phyloP scores from a whole-genome alignment of 2,329 filamentous ascomycete genomes.

The Cladosporium sp. region DNA sequence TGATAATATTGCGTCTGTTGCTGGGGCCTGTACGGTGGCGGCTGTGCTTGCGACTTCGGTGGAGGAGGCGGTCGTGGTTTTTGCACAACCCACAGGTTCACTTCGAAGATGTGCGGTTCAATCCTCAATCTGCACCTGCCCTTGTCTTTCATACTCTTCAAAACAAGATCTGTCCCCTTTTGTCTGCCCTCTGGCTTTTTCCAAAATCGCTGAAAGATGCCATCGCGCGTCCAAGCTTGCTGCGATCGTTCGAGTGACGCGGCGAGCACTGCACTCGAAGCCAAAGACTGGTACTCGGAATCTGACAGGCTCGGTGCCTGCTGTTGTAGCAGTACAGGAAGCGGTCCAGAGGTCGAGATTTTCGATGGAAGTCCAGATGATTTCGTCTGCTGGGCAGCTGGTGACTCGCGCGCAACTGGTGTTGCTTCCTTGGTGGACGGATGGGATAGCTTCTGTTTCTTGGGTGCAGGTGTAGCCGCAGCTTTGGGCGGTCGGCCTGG shows the following conservation, averaged over 20 bases:
- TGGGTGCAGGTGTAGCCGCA: slow-evolving; percentile 17
- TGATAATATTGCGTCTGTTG: slow-evolving; percentile 19
- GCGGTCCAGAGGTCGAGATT: slow-evolving; percentile 60
- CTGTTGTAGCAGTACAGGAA: slow-evolving; percentile 63
- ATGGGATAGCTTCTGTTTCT: slow-evolving; percentile 24
- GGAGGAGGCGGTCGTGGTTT: slow-evolving; percentile 52
- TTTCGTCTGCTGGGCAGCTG: slow-evolving; percentile 23
- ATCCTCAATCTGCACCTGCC: slow-evolving; percentile 71
- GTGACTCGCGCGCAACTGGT: slow-evolving; percentile 10
- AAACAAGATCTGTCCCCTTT: slow-evolving; percentile 28
- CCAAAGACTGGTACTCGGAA: slow-evolving; percentile 68
- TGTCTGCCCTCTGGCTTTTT: slow-evolving; percentile 67
- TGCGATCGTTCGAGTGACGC: slow-evolving; percentile 72
- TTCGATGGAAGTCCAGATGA: slow-evolving; percentile 53
- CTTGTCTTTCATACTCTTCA: slow-evolving; percentile 47
- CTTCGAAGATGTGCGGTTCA: slow-evolving; percentile 76
- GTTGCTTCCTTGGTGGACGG: slow-evolving; percentile 13
- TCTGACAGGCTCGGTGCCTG: slow-evolving; percentile 61
- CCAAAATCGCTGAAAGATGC: slow-evolving; percentile 73
- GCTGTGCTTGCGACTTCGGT: slow-evolving; percentile 14
- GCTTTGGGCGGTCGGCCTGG: slow-evolving; percentile 21
- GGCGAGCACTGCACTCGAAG: slow-evolving; percentile 70
- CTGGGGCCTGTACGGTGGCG: slow-evolving; percentile 18
- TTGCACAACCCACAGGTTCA: slow-evolving; percentile 68
- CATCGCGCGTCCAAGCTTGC: slow-evolving; percentile 65